These are phyloP conservation scores for Aureobasidium sp. DNA, from an alignment of 2,329 filamentous ascomycete genomes.

Conservation along the genomic window DNA sequence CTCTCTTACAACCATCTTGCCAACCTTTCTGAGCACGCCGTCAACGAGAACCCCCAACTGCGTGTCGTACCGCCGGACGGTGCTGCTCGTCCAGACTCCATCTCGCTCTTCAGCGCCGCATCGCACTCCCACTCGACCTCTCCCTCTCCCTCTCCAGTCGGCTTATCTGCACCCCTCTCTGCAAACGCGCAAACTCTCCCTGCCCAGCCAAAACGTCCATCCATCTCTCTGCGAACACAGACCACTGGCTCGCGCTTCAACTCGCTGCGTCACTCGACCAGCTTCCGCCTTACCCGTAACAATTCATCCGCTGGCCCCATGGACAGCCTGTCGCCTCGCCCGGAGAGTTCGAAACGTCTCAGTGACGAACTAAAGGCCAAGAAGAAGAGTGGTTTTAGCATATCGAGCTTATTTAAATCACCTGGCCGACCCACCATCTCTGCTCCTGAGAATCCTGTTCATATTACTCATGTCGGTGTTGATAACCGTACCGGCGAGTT, in stretches of 20 bases:
- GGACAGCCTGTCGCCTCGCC: constrained; percentile 39
- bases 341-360: constrained; percentile 55
- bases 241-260: constrained; percentile 11
- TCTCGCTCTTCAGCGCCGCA: constrained; percentile 12
- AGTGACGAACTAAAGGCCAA: constrained; percentile 69
- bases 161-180: constrained; percentile 9
- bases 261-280: constrained; percentile 13
- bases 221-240: constrained; percentile 8
- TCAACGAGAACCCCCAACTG: constrained; percentile 4
- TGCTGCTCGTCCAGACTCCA: constrained; percentile 10
- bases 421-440: constrained; percentile 90
- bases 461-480: constrained; percentile 96
- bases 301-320: constrained; percentile 30
- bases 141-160: background rate
- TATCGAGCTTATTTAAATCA: constrained; percentile 76
- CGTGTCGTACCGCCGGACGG: background rate
- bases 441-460: constrained; percentile 94
- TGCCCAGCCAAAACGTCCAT: constrained; percentile 1
- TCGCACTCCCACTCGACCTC: constrained; percentile 5
- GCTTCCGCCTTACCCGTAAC: background rate
- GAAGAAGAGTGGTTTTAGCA: constrained; percentile 84
- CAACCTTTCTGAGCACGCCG: constrained; percentile 4
- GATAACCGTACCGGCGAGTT: constrained; percentile 95
- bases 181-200: constrained; percentile 3
- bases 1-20: constrained; percentile 7